Conservation (phyloP, 1,284 basidiomycete species). For the Puccinia horiana region DNA sequence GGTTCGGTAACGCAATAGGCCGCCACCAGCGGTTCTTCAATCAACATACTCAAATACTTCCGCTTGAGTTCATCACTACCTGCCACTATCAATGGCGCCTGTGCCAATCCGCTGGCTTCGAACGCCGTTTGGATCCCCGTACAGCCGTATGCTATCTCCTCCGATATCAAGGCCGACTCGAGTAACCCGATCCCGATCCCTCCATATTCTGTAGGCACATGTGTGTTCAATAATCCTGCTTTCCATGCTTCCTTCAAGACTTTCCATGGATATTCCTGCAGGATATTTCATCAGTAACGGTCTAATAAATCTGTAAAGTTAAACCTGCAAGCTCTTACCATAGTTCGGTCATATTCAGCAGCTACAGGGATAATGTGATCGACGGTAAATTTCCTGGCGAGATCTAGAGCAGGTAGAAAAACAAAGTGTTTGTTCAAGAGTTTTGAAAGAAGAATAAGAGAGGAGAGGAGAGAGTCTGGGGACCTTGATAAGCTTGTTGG, state of each 20-base stretch:
- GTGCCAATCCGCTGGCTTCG: conserved; percentile 63
- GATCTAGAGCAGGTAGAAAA: conserved; percentile 56
- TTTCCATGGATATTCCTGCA: conserved; percentile 63
- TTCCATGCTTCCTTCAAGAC: conserved; percentile 64
- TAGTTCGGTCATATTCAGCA: conserved; percentile 61
- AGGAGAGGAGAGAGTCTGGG: background rate
- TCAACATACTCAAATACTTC: conserved; percentile 66
- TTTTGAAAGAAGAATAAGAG: background rate
- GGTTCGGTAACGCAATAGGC: conserved; percentile 62
- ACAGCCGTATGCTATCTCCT: conserved; percentile 64
- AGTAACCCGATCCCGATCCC: conserved; percentile 63
- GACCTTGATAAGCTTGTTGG: conserved; percentile 49
- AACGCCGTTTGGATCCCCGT: conserved; percentile 64
- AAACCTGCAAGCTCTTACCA: conserved; percentile 55
- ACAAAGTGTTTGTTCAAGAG: background rate
- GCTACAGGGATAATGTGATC: conserved; percentile 64
- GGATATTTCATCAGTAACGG: background rate
- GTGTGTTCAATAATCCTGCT: conserved; percentile 62
- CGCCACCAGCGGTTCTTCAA: conserved; percentile 64
- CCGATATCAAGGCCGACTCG: conserved; percentile 61
- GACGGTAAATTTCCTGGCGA: conserved; percentile 62
- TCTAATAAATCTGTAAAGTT: background rate
- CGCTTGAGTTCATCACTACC: conserved; percentile 62
- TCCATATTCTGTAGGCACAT: conserved; percentile 63
- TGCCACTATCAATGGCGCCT: conserved; percentile 64